phyloP scores from a whole-genome alignment of 78 protist species.

The slime mould (Dictyostelium discoideum) region DNA sequence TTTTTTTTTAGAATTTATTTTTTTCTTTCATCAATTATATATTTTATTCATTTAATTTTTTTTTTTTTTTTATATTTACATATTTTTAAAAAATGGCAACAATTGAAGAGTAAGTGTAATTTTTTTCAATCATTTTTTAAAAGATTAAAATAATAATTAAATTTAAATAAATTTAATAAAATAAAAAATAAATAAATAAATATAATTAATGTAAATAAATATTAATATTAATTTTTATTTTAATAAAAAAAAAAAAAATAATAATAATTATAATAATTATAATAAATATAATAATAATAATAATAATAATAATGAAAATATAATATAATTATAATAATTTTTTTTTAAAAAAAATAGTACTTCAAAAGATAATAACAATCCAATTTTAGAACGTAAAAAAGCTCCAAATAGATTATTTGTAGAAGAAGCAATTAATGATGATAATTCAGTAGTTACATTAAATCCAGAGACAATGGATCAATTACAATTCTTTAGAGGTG shows the following conservation, averaged over 20 bases:
- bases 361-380: slow-evolving; percentile 33
- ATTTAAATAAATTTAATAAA: too few relatives aligned
- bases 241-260: too few relatives aligned
- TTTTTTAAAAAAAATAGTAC: not conserved
- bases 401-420: slow-evolving; percentile 98
- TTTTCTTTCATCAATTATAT: not conserved
- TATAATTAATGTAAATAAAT: too few relatives aligned
- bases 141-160: too few relatives aligned
- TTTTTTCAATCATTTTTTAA: too few relatives aligned
- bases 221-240: too few relatives aligned
- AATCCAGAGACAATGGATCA: slow-evolving; percentile 90
- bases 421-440: slow-evolving; percentile 98
- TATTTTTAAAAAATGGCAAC: slow-evolving; percentile 25
- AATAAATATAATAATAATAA: too few relatives aligned
- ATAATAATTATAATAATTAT: too few relatives aligned
- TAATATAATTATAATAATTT: too few relatives aligned
- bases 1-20: not conserved
- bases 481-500: slow-evolving; percentile 98
- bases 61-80: not conserved
- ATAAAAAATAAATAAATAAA: too few relatives aligned
- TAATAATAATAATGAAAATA: too few relatives aligned
- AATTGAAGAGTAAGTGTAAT: slow-evolving; percentile 62
- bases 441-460: slow-evolving; percentile 97
- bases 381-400: slow-evolving; percentile 91
- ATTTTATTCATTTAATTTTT: not conserved